phyloP scores from a whole-genome alignment of 2,329 filamentous ascomycete genomes.

The Claviceps cyperi region DNA sequence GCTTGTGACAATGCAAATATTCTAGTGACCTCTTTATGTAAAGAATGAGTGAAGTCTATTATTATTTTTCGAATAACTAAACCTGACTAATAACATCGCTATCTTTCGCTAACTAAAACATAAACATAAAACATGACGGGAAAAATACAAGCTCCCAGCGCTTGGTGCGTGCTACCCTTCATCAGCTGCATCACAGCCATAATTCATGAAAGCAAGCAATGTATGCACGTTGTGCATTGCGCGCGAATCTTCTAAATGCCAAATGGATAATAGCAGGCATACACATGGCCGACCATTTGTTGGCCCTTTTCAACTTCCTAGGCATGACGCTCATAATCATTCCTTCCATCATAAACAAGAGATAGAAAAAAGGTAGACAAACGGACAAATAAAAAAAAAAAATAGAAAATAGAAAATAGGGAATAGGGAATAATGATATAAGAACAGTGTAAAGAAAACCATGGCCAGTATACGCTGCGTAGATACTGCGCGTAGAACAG shows the following conservation, averaged over 20 bases:
- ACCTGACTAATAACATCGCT: too few species aligned
- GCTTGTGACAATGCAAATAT: too few species aligned
- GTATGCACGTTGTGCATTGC: background rate
- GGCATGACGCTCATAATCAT: too few species aligned
- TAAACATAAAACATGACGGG: constrained; percentile 2
- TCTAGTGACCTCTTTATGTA: too few species aligned
- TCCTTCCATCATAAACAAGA: too few species aligned
- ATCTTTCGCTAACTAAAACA: too few species aligned
- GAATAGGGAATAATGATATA: background rate
- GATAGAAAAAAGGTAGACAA: background rate
- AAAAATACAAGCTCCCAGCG: constrained; percentile 5
- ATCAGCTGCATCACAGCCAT: background rate
- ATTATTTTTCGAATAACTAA: too few species aligned
- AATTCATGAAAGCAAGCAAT: too few species aligned
- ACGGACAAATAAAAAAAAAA: background rate
- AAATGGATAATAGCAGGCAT: background rate
- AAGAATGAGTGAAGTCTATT: too few species aligned
- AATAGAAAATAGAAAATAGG: background rate
- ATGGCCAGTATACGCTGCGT: background rate
- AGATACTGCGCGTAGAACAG: too few species aligned
- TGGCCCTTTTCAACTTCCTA: too few species aligned
- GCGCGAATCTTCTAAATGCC: background rate
- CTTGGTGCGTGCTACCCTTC: constrained; percentile 8
- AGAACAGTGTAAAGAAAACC: background rate
- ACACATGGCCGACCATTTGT: background rate